Base-by-base conservation (phyloP, 2,329 filamentous ascomycete genomes). In the Cryphonectria naterciae region DNA sequence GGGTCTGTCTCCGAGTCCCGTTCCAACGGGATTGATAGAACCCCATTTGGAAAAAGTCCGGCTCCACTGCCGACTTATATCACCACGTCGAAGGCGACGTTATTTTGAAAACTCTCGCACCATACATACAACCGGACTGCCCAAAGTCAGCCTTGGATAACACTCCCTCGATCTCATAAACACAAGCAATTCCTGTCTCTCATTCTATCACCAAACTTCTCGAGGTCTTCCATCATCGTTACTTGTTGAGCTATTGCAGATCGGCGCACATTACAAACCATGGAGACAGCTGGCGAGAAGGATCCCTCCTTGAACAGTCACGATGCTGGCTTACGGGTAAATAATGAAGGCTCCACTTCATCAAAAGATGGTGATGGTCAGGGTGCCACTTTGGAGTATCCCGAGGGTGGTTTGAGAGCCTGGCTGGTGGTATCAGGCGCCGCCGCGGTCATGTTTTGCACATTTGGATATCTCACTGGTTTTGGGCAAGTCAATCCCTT, bases 401-500 rank as follows among this genome's bases (percentile, higher is more conserved):
- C 70, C n/a, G 70, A 71, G 63, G 78, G 80, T 19, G 79, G 82
- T 39, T 15, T 80, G 35, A 64, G 77, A 73, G 82, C 82, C 4
- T 84, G 82, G 82, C 76, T 83, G 0, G 81, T 81, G 2, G 82
- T 80, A 0, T 73, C 78, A 4, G 82, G 80, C 11, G 77, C 77
- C 4, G 78, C 75, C 1, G 77, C 73, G 7, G 74, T 78, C 25
- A 78, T 83, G 68, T 83, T 84, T 73, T 80, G 77, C 7, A 77
- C 75, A 2, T 74, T 85, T 1, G 83, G 82, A 4, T 83, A 81
- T 66, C 72, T 78, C 58, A 84, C 84, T 72, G 81, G 80, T 0
- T 84, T 83, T 52, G 83, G 70, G 70, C 64, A 39, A 15, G 70
- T 49, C 10, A 2, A 13, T 32, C 2, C 10, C 13, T 1, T n/a